A percentile compares a stretch with the other conserved stretches of the same genome.
Evolutionary conservation across 2,329 filamentous ascomycete genomes (phyloP).

Genomic region (Lasiodiplodia gonubiensis): DNA sequence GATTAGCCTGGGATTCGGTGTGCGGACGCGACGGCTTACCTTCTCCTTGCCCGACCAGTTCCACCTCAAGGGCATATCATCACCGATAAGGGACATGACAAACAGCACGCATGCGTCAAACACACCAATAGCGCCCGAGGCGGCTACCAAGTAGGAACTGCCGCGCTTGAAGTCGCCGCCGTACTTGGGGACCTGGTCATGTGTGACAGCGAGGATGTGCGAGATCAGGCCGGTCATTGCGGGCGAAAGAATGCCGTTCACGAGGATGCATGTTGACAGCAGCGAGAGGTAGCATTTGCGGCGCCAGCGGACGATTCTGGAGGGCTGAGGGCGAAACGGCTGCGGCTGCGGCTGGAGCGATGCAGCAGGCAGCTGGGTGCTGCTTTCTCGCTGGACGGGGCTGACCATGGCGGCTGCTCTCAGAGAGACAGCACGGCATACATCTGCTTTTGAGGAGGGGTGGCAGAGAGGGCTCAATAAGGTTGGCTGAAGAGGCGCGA

Average conservation of each 20-base stretch:
- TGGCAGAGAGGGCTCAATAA: not conserved
- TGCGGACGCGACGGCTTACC: not conserved
- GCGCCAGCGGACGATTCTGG: conserved; percentile 7
- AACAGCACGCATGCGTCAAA: conserved; percentile 6
- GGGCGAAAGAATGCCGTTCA: conserved; percentile 17
- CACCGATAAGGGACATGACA: not conserved
- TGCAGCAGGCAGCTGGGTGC: not conserved
- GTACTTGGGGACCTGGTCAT: conserved; percentile 16
- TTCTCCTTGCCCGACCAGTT: conserved; percentile 23
- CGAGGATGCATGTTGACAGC: conserved; percentile 1
- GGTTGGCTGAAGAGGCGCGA: conserved; percentile 3
- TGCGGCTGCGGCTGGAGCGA: not conserved
- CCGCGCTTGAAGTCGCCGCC: not conserved
- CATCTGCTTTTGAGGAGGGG: not conserved
- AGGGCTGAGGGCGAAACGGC: not conserved
- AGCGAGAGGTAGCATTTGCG: conserved; percentile 8
- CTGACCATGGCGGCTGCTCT: conserved; percentile 14
- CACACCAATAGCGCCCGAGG: conserved; percentile 3
- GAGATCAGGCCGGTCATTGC: conserved; percentile 17
- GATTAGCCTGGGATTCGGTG: too few relatives aligned
- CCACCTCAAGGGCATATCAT: not conserved
- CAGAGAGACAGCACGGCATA: not conserved
- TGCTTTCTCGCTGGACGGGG: conserved; percentile 11
- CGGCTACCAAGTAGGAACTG: conserved; percentile 12
- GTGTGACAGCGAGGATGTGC: conserved; percentile 16